These are phyloP conservation scores for Stagonosporopsis rhizophila DNA, from an alignment of 2,329 filamentous ascomycete genomes.

Conservation along the genomic window DNA sequence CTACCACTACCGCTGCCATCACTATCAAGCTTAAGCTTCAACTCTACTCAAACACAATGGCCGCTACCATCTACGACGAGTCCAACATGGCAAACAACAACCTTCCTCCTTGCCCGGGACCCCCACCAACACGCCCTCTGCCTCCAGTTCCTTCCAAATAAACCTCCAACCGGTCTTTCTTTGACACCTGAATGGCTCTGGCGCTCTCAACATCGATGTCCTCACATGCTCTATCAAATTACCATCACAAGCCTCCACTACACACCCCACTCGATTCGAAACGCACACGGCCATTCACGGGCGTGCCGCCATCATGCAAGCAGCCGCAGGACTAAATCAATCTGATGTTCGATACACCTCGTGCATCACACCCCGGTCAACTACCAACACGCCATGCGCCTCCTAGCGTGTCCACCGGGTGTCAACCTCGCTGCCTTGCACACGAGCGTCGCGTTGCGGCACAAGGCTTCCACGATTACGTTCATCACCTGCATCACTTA, in stretches of 20 bases:
- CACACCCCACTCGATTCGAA: slow-evolving; percentile 24
- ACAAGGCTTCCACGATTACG: slow-evolving; percentile 22
- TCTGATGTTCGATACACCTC: slow-evolving; percentile 34
- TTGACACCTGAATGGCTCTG: slow-evolving; percentile 32
- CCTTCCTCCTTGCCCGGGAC: slow-evolving; percentile 57
- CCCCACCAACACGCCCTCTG: slow-evolving; percentile 56
- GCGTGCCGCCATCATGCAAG: slow-evolving; percentile 34
- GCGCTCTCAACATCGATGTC: slow-evolving; percentile 36
- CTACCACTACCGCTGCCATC: background rate
- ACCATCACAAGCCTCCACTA: slow-evolving; percentile 27
- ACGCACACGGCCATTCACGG: slow-evolving; percentile 24
- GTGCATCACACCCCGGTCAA: slow-evolving; percentile 30
- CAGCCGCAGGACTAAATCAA: slow-evolving; percentile 34
- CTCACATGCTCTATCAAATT: slow-evolving; percentile 11
- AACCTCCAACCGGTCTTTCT: slow-evolving; percentile 10
- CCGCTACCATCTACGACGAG: slow-evolving; percentile 48
- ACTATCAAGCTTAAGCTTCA: slow-evolving; percentile 15
- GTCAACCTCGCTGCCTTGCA: slow-evolving; percentile 25
- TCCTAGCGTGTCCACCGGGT: slow-evolving; percentile 24
- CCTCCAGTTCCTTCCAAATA: slow-evolving; percentile 56
- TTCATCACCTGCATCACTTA: slow-evolving; percentile 24
- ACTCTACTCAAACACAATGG: slow-evolving; percentile 42
- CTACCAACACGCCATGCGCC: slow-evolving; percentile 8
- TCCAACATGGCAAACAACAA: slow-evolving; percentile 49
- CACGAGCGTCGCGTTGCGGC: slow-evolving; percentile 21